Percentiles rank a stretch among this genome's conserved stretches.
Evolutionary conservation across 2,329 filamentous ascomycete species (phyloP).

Genomic region (Lasiodiplodia sp.): DNA sequence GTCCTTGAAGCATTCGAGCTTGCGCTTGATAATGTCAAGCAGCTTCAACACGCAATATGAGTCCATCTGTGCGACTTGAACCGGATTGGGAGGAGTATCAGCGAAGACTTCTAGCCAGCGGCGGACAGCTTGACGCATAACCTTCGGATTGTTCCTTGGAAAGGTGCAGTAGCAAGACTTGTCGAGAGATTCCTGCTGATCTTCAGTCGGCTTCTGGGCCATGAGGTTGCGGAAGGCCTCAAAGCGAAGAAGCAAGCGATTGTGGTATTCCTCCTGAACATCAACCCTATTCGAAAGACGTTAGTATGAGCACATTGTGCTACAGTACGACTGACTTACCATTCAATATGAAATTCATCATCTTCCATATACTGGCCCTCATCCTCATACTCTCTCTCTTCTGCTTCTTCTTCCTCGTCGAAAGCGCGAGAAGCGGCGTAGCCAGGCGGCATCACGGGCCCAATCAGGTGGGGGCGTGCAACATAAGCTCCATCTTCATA

Average conservation of each 20-base stretch:
- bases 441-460: conserved; percentile 32
- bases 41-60: conserved; percentile 71
- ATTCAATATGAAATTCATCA: background rate
- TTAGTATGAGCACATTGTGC: background rate
- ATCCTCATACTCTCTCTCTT: background rate
- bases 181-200: conserved; percentile 18
- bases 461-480: conserved; percentile 59
- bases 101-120: conserved; percentile 34
- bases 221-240: conserved; percentile 5
- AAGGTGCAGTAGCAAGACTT: conserved; percentile 16
- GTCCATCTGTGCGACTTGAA: conserved; percentile 62
- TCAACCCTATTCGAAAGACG: background rate
- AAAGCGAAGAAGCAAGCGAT: conserved; percentile 51
- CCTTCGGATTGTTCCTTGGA: conserved; percentile 38
- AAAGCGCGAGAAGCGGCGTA: background rate
- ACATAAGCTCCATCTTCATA: conserved; percentile 84
- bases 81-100: conserved; percentile 52
- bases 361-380: background rate
- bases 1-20: conserved; percentile 66
- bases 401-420: background rate
- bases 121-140: conserved; percentile 41
- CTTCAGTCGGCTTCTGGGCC: background rate
- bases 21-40: conserved; percentile 67
- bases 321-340: background rate
- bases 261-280: conserved; percentile 59